A percentile compares a stretch with the other conserved stretches of the same genome.
phyloP scores from a whole-genome alignment of 163 green algal species.

The Chloromonas sp. region DNA sequence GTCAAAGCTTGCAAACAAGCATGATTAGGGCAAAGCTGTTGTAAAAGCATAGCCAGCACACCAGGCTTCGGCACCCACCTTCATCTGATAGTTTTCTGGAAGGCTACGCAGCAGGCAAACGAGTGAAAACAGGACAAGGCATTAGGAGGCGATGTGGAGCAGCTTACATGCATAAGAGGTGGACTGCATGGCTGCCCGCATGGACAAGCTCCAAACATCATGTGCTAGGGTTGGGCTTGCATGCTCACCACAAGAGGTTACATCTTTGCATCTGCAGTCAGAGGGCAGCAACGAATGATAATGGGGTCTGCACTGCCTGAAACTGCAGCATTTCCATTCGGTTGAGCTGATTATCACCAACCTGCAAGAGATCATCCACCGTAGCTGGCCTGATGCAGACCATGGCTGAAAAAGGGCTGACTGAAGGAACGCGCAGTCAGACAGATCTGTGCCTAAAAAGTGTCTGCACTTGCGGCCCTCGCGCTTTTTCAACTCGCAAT shows the following conservation, averaged over 20 bases:
- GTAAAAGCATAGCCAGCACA: neutral
- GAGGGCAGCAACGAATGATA: neutral
- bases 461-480: neutral
- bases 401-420: slow-evolving; percentile 47
- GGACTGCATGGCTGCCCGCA: neutral
- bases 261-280: slow-evolving; percentile 86
- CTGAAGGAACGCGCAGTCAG: neutral
- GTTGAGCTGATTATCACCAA: neutral
- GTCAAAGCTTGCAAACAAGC: neutral
- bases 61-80: slow-evolving; percentile 51
- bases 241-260: slow-evolving; percentile 86
- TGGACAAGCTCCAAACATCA: neutral
- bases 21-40: neutral
- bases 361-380: slow-evolving; percentile 84
- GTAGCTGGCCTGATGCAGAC: slow-evolving; percentile 87
- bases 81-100: slow-evolving; percentile 98
- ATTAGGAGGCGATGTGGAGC: neutral
- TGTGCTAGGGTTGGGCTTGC: neutral
- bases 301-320: neutral
- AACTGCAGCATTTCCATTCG: neutral
- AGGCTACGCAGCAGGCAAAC: slow-evolving; percentile 45
- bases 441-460: neutral
- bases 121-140: neutral
- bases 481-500: neutral
- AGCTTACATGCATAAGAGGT: neutral